Evolutionary conservation across 192 early-diverging fungal genomes (phyloP).

Genomic region (Coemansia sp.): DNA sequence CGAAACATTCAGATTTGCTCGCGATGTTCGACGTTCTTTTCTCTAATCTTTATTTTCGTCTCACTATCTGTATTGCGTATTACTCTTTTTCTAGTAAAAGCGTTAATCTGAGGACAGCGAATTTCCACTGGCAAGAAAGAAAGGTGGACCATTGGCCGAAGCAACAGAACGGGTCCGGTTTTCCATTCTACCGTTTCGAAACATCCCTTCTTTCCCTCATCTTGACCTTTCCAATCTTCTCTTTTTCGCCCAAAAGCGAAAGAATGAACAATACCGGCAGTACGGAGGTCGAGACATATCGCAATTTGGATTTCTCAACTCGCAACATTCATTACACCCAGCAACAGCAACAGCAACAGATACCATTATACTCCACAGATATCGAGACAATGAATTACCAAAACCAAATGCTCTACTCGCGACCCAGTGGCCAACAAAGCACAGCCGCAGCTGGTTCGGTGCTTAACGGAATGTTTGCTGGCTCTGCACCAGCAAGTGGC

Average conservation of each 20-base stretch:
- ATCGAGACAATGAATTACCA: constrained; percentile 31
- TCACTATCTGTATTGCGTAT: background rate
- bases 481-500: background rate
- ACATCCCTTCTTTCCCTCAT: background rate
- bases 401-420: constrained; percentile 39
- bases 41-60: background rate
- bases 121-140: background rate
- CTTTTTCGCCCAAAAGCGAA: constrained; percentile 20
- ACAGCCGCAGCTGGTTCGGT: constrained; percentile 4
- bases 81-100: background rate
- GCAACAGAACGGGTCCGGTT: background rate
- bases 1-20: too few species aligned
- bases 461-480: constrained; percentile 11
- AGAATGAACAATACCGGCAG: constrained; percentile 19
- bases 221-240: constrained; percentile 3
- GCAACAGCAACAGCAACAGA: constrained; percentile 26
- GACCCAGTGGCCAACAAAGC: constrained; percentile 14
- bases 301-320: background rate
- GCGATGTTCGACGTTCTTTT: too few species aligned
- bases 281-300: constrained; percentile 2
- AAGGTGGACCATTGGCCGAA: background rate
- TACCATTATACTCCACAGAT: constrained; percentile 7
- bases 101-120: background rate
- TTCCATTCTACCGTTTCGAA: background rate
- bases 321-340: constrained; percentile 20